Percentiles rank a stretch among this genome's conserved stretches.
phyloP scores from a whole-genome alignment of 2,329 filamentous ascomycete species.

The Pseudogymnoascus destructans region DNA sequence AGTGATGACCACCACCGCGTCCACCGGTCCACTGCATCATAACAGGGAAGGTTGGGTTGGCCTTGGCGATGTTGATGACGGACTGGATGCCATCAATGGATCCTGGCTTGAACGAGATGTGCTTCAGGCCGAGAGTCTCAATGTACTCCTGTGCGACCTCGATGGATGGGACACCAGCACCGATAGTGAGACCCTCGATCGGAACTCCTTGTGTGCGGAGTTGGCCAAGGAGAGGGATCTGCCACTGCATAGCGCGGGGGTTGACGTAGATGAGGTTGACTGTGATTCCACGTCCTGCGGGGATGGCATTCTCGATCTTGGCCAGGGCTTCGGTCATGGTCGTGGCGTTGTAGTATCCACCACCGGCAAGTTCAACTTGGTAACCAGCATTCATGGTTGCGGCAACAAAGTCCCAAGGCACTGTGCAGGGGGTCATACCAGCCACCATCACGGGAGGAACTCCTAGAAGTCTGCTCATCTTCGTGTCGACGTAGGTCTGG shows the following conservation, averaged over 20 bases:
- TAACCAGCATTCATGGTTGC: slow-evolving; percentile 94
- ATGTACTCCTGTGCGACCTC: slow-evolving; percentile 92
- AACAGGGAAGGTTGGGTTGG: slow-evolving; percentile 87
- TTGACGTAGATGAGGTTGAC: slow-evolving; percentile 88
- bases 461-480: slow-evolving; percentile 80
- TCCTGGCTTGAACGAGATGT: slow-evolving; percentile 89
- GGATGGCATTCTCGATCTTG: slow-evolving; percentile 76
- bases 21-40: slow-evolving; percentile 92
- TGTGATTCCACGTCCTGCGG: slow-evolving; percentile 74
- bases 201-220: slow-evolving; percentile 76
- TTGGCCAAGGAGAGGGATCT: slow-evolving; percentile 71
- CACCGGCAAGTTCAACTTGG: slow-evolving; percentile 79
- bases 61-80: slow-evolving; percentile 84
- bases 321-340: slow-evolving; percentile 69
- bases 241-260: slow-evolving; percentile 81
- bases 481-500: slow-evolving; percentile 87
- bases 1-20: slow-evolving; percentile 87
- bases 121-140: slow-evolving; percentile 79
- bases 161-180: slow-evolving; percentile 84
- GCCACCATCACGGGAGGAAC: slow-evolving; percentile 81
- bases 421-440: slow-evolving; percentile 85
- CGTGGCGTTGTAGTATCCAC: slow-evolving; percentile 75
- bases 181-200: slow-evolving; percentile 84
- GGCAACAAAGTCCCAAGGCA: slow-evolving; percentile 82
- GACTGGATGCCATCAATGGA: slow-evolving; percentile 78